Base-by-base conservation (phyloP, 768 basidiomycete species). In the Termitomyces bulborhizus region DNA sequence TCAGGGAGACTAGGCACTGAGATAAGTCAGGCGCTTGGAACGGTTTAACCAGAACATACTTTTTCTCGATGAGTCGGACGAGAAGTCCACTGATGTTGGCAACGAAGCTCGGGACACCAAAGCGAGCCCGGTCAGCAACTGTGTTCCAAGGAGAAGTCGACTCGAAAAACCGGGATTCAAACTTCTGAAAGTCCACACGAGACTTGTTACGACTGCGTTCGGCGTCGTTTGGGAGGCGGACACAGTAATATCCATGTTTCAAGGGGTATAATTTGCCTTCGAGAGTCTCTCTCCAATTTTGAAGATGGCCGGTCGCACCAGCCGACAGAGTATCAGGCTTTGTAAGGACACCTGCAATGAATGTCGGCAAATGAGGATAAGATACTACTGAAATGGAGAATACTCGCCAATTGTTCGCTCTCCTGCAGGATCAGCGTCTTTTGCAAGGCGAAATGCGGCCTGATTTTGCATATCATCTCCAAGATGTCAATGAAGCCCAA, bases 401-500 rank as follows among this genome's bases (percentile, higher is more conserved):
- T 37, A 36, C 65, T 18, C 50, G 81, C 87, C 87, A 54, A 88
- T 86, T 0, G 84, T 90, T 0, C 87, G 74, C 36, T 73, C 66
- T 3, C 85, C 84, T 0, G 69, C 55, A 0, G 77, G 76, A 63
- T 88, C 86, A 1, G 68, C 76, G 4, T 73, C 69, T 45, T 65
- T 72, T 0, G 86, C 87, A 0, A 88, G 67, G 3, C 56, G 69
- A 2, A 82, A 74, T 0, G 86, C 84, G 55, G 69, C 71, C 60
- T 86, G 85, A 53, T 83, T 87, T 57, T 87, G 76, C 29, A 86
- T 77, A 47, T 90, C 88, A 46, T 85, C 88, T 88, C 8, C 16
- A 34, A 41, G 40, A 21, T 24, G 1, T 26, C 21, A 32, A 0
- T 26, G 21, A 34, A 13, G 36, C 37, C 29, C 21, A 13, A 3